A percentile compares a stretch with the other conserved stretches of the same genome.
Conservation (phyloP, 2,329 filamentous ascomycete genomes). For the Aureobasidium uvarum region DNA sequence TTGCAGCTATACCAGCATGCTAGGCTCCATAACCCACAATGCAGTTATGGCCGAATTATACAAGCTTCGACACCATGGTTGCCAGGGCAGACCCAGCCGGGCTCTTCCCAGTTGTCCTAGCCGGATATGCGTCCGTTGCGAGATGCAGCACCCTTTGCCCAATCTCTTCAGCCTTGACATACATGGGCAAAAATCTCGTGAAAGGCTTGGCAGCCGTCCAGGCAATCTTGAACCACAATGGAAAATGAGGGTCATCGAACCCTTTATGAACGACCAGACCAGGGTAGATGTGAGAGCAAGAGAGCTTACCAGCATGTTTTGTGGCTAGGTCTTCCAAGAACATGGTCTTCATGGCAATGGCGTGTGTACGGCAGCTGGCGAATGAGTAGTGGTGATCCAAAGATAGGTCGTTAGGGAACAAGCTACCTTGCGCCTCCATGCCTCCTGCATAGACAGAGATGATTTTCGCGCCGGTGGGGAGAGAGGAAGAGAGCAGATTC, state of each 20-base stretch:
- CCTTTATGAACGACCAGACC: conserved; percentile 31
- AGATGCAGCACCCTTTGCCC: conserved; percentile 31
- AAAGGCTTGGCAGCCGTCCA: conserved; percentile 23
- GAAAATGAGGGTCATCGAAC: conserved; percentile 25
- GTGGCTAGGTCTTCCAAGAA: conserved; percentile 31
- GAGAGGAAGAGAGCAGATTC: conserved; percentile 28
- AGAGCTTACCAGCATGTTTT: conserved; percentile 27
- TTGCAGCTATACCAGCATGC: too few species aligned
- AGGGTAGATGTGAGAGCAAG: conserved; percentile 33
- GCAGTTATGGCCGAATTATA: too few species aligned
- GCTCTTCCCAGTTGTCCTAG: too few species aligned
- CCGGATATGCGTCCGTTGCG: neutral
- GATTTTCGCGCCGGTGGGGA: conserved; percentile 27
- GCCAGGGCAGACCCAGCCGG: too few species aligned
- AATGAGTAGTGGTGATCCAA: conserved; percentile 30
- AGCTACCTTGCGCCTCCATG: conserved; percentile 26
- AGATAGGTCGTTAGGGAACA: conserved; percentile 30
- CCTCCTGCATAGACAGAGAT: conserved; percentile 32
- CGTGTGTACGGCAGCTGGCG: conserved; percentile 28
- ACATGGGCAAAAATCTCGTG: conserved; percentile 24
- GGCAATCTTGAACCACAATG: conserved; percentile 29
- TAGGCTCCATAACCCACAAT: too few species aligned
- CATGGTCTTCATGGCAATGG: conserved; percentile 32
- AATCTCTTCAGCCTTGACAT: conserved; percentile 19
- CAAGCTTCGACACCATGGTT: too few species aligned